Evolutionary conservation across 208 protist genomes (phyloP), one percentile per base, ranked within the genome.

Genomic region (Trypanosoma brucei): DNA sequence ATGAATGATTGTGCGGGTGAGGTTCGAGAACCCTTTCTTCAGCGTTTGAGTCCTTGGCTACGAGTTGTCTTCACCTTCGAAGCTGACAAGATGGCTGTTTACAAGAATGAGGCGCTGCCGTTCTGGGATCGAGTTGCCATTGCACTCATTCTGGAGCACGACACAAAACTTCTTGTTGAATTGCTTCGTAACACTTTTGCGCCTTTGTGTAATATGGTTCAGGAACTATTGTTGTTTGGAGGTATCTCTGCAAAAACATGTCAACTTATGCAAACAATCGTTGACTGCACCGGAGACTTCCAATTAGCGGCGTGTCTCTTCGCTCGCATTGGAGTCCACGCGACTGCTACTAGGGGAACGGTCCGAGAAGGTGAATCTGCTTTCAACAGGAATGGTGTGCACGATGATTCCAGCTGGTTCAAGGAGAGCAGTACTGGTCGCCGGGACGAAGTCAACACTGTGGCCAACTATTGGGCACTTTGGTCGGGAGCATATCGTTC

Each of bases 241-340:
- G 87, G 87, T 34, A 71, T 94, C 46, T 70, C 69, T 52, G 51
- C 49, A n/a, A 51, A 38, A n/a, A 79, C 81, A n/a, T 83, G 63
- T 62, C 65, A 72, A 14, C 50, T 71, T 11, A 92, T 92, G 84
- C 82, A 91, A 70, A 50, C 59, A 31, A 86, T 92, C 33, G 88
- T 95, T 30, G 86, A 95, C 59, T 72, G 65, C 69, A 91, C 88
- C 0, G 86, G 81, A 3, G 80, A 95, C 67, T 91, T 89, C 49
- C 88, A 95, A 63, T 76, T 92, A 14, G 88, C 77, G 22, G 85
- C 85, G 30, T 95, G 88, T 63, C 69, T 95, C 5, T 95, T 82
- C 74, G 83, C 85, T 36, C 80, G 85, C 31, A 67, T 94, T 7
- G 88, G 78, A 5, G 76, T 80, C 55, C 65, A 45, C 45, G 40